Percentiles rank a stretch among this genome's conserved stretches.
These are phyloP conservation scores for Candida insectalens DNA, from an alignment of 805 yeast species.

Conservation along the genomic window DNA sequence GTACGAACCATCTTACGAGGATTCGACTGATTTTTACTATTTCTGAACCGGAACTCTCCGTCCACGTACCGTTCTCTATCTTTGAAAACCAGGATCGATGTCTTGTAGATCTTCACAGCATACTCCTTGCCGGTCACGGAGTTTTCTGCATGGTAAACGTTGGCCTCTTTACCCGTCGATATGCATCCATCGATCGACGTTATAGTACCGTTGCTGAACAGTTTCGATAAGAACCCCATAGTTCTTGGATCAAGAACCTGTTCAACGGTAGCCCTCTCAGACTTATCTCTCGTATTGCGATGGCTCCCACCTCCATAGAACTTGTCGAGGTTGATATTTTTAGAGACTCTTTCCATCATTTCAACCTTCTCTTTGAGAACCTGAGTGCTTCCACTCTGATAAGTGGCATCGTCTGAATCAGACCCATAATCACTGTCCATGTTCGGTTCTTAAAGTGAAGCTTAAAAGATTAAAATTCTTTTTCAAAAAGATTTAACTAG, in stretches of 20 bases:
- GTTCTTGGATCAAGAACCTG: slow-evolving; percentile 96
- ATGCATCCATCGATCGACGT: slow-evolving; percentile 88
- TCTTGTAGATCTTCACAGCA: slow-evolving; percentile 92
- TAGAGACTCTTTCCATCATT: slow-evolving; percentile 53
- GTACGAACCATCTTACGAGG: slow-evolving; percentile 96
- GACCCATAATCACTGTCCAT: too few relatives aligned
- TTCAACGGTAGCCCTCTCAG: slow-evolving; percentile 94
- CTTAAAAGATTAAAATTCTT: too few relatives aligned
- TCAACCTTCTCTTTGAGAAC: slow-evolving; percentile 30
- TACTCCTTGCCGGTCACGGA: slow-evolving; percentile 41
- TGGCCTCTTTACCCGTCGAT: slow-evolving; percentile 98
- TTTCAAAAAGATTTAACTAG: too few relatives aligned
- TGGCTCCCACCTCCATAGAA: slow-evolving; percentile 37
- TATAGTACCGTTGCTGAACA: slow-evolving; percentile 76
- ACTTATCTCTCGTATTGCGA: slow-evolving; percentile 63
- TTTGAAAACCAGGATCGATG: slow-evolving; percentile 93
- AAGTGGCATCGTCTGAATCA: too few relatives aligned
- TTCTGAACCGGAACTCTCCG: slow-evolving; percentile 90
- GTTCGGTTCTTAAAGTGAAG: too few relatives aligned
- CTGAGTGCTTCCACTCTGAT: too few relatives aligned
- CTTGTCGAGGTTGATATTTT: slow-evolving; percentile 56
- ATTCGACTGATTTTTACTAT: slow-evolving; percentile 75
- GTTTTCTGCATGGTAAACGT: slow-evolving; percentile 75
- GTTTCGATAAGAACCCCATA: slow-evolving; percentile 65
- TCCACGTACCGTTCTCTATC: slow-evolving; percentile 94